Conservation (phyloP, 306 rosid genomes). For the Quercus berberidifolia region DNA sequence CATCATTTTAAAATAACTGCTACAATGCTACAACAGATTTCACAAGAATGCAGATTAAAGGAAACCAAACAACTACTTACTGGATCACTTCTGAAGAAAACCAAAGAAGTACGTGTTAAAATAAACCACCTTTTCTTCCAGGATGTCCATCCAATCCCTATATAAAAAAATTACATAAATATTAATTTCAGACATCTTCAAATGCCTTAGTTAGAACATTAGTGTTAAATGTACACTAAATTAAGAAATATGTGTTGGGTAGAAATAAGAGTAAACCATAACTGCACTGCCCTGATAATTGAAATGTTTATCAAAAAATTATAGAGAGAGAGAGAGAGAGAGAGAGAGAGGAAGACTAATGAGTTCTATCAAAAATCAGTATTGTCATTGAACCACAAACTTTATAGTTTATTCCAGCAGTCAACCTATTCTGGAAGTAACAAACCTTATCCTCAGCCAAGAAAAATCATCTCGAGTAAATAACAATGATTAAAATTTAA, state of each 20-base stretch:
- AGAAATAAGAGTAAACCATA: neutral
- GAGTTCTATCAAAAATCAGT: neutral
- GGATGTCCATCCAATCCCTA: slow-evolving; percentile 99
- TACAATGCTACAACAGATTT: neutral
- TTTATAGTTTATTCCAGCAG: neutral
- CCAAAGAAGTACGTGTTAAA: slow-evolving; percentile 83
- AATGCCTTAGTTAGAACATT: neutral
- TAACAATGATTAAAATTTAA: neutral
- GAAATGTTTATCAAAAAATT: neutral
- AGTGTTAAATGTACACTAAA: neutral
- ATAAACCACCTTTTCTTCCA: slow-evolving; percentile 99
- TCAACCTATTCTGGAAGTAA: neutral
- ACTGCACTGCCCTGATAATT: neutral
- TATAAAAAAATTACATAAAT: slow-evolving; percentile 1
- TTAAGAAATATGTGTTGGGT: neutral
- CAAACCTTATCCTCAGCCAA: neutral
- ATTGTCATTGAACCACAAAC: neutral
- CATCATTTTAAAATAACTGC: neutral
- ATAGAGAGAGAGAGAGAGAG: too few species aligned
- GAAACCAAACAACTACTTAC: slow-evolving; percentile 50
- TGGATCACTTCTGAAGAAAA: slow-evolving; percentile 98
- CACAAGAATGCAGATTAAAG: neutral
- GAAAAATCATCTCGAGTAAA: neutral
- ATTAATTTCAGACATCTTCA: neutral
- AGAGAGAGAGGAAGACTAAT: neutral